Percentiles rank a stretch among this genome's conserved stretches.
Evolutionary conservation across 257 asterid genomes (phyloP).

Genomic region (Solanum sejunctum): DNA sequence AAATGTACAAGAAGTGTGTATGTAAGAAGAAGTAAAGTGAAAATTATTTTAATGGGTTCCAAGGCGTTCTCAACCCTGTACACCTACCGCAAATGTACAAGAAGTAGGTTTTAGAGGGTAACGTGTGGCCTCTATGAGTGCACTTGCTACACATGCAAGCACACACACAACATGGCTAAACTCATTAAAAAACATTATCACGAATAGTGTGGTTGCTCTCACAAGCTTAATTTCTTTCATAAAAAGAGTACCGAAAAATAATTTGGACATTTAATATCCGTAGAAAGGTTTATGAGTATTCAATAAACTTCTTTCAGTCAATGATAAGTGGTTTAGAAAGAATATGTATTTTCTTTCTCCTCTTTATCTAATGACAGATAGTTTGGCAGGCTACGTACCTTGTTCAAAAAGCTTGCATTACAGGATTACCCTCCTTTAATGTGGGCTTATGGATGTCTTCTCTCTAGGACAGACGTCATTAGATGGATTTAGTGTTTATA

Average conservation of each 20-base stretch:
- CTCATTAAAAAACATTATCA: neutral
- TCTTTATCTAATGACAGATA: neutral
- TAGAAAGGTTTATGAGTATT: neutral
- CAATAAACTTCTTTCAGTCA: neutral
- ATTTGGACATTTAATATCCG: neutral
- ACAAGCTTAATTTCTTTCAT: neutral
- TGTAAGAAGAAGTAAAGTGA: neutral
- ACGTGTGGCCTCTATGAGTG: neutral
- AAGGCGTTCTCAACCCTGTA: neutral
- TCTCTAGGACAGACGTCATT: neutral
- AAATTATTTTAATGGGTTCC: neutral
- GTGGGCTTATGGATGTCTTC: neutral
- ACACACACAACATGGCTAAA: neutral
- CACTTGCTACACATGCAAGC: neutral
- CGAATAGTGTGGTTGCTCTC: neutral
- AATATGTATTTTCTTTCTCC: neutral
- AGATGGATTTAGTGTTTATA: neutral
- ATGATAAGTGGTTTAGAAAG: neutral
- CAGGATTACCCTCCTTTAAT: neutral
- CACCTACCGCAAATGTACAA: neutral
- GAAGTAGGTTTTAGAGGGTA: neutral
- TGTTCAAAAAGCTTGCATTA: neutral
- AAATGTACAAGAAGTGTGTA: neutral
- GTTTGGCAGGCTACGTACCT: neutral
- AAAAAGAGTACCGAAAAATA: neutral